Conservation (phyloP, 1,139 yeast species). For the Lizanozyma gosingica region DNA sequence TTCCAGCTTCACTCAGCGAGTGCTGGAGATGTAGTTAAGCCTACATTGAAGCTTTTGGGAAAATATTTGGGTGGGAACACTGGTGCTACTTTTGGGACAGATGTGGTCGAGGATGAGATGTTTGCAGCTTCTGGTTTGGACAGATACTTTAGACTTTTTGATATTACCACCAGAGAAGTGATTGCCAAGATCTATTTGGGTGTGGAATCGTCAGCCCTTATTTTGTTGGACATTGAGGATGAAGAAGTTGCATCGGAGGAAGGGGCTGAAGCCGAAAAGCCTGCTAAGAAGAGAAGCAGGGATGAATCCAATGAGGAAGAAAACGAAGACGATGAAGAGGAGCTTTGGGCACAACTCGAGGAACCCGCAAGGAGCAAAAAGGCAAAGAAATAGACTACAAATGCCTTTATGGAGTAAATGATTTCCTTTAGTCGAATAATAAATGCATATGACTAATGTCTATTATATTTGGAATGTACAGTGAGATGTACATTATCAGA, state of each 20-base stretch:
- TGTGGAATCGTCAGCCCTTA: conserved; percentile 54
- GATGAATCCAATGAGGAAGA: conserved; percentile 13
- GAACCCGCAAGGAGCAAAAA: conserved; percentile 3
- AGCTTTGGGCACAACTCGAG: conserved; percentile 32
- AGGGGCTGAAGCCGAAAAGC: conserved; percentile 5
- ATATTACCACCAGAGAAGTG: conserved; percentile 45
- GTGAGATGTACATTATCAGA: too few species aligned
- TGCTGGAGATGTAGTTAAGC: conserved; percentile 32
- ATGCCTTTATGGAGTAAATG: too few species aligned
- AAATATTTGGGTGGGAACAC: conserved; percentile 38
- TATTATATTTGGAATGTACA: too few species aligned
- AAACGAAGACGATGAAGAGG: conserved; percentile 27
- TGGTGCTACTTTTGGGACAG: conserved; percentile 33
- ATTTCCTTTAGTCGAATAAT: too few species aligned
- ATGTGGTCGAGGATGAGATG: conserved; percentile 17
- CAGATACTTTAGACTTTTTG: conserved; percentile 73
- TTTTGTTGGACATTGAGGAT: conserved; percentile 42
- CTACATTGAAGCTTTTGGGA: conserved; percentile 32
- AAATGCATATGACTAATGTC: too few species aligned
- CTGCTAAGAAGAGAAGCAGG: conserved; percentile 14
- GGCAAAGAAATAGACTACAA: background rate
- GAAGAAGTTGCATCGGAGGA: conserved; percentile 18
- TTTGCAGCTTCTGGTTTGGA: conserved; percentile 73
- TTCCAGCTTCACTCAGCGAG: conserved; percentile 33
- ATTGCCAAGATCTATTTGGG: conserved; percentile 71